Conservation (phyloP, 805 yeast genomes). For the Candida hungchunana region DNA sequence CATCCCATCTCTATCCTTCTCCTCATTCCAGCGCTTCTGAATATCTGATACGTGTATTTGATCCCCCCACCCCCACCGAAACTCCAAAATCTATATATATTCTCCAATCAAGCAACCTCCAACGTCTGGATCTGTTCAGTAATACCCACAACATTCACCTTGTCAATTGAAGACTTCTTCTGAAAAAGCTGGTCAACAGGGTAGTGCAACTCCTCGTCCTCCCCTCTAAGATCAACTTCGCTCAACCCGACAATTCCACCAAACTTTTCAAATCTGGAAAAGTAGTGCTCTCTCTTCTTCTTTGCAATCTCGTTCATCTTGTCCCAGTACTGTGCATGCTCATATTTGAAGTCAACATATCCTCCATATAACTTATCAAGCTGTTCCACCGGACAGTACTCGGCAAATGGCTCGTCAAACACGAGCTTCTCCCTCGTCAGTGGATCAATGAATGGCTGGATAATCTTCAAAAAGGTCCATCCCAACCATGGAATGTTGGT, state of each 20-base stretch:
- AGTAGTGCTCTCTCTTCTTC: constrained; percentile 55
- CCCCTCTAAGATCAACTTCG: constrained; percentile 71
- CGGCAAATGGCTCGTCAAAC: constrained; percentile 81
- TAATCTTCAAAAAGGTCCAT: constrained; percentile 85
- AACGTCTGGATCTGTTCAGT: constrained; percentile 12
- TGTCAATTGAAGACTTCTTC: constrained; percentile 3
- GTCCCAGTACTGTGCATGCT: constrained; percentile 79
- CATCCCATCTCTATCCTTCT: no score
- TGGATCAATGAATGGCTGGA: constrained; percentile 96
- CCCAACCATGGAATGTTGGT: constrained; percentile 94
- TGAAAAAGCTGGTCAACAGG: constrained; percentile 19
- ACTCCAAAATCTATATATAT: no score
- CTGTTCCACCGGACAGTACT: constrained; percentile 78
- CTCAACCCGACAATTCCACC: constrained; percentile 75
- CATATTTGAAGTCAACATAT: constrained; percentile 73
- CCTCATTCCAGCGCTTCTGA: neutral
- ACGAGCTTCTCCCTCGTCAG: constrained; percentile 90
- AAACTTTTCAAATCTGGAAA: constrained; percentile 62
- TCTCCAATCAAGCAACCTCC: constrained; percentile 8
- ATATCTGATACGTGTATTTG: no score
- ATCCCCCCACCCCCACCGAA: no score
- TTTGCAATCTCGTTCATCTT: constrained; percentile 57
- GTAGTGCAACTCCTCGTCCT: constrained; percentile 13
- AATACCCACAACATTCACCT: constrained; percentile 4
- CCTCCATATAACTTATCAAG: constrained; percentile 87